Evolutionary conservation across 164 flowering plant genomes (phyloP), one percentile per base, ranked within the genome.

Genomic region (Echeveria elegans): DNA sequence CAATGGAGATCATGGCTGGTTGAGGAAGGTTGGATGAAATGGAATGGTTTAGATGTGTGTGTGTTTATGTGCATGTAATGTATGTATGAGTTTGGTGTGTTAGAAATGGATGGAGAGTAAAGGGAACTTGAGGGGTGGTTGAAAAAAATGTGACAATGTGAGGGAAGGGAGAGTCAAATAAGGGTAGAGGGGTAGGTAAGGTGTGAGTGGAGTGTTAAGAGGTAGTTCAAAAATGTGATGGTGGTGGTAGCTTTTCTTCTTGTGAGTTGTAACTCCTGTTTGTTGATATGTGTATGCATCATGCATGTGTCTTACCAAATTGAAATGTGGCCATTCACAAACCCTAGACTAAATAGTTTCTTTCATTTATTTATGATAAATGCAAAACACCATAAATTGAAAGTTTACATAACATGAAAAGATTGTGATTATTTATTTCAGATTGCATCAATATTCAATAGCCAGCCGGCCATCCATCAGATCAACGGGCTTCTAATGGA

Each of bases 181-280:
- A 15, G 19, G 47, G 16, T 2, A 16, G 47, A 43, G 47, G 18
- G 47, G 47, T 12, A 15, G 18, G 47, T 11, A 15, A 43, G 47
- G 47, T 11, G 47, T 43, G 18, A 15, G 47, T 2, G 18, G 18
- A 15, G 47, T 48, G 53, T n/a, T 19, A 29, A 10, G 61, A 26
- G 61, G 61, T 56, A 56, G 61, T 56, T 56, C 61, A 26, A 28
- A 56, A 56, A 56, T 56, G 61, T 56, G 61, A 32, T 56, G 61
- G 61, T 56, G 60, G 60, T 53, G 26, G 60, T 14, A 38, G n/a
- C 1, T 38, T 38, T 14, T 38, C 47, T 11, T 14, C 47, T 43
- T 43, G 18, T 43, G 3, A 43, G 47, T 11, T 43, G 41, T 38
- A 38, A n/a, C n/a, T n/a, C n/a, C n/a, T 34, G 37, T 34, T 34